Evolutionary conservation across 2,329 filamentous ascomycete species (phyloP), one percentile per base, ranked within the genome.

Genomic region (Botrytis pseudocinerea): DNA sequence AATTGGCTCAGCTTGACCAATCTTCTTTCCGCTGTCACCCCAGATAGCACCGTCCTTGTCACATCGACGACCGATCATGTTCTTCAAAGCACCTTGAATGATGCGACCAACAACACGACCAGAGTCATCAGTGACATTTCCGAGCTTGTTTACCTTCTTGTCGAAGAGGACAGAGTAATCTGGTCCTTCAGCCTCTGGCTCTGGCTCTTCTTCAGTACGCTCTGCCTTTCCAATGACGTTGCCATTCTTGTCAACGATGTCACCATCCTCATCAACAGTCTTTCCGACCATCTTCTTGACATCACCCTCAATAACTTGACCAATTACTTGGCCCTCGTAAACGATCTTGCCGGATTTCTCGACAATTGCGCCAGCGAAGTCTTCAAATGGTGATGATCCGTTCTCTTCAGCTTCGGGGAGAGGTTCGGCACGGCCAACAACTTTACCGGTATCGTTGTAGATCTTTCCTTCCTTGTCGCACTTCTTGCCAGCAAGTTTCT

Each of bases 251-350:
- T 96, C 93, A 71, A 92, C 85, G 51, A 97, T 90, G 73, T 96
- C 93, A 57, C 93, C 93, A 75, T 96, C 93, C 75, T 93, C 91
- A 74, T 96, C 93, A 22, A 96, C 93, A 51, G 85, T 82, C 80
- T 90, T 91, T 46, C 91, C 91, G 74, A 89, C 86, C 44, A 93
- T 85, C 71, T 86, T 85, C 82, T 90, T 90, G 6, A 85, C 79
- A 68, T 93, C 90, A 14, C 91, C 91, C 74, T 91, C 87, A 6
- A 89, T 81, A 4, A 93, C 82, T 69, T 87, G 87, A 54, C 91
- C 91, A 57, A 85, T 79, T 71, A 88, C 84, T 66, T 86, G 84
- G 20, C 85, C 87, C 14, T 87, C 83, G 73, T 84, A 87, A 40
- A 84, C 82, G 57, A 90, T 83, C 64, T 85, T 84, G 22, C 88